phyloP scores from a whole-genome alignment of 75 land plant species.

The Pseudotsuga menziesii region DNA sequence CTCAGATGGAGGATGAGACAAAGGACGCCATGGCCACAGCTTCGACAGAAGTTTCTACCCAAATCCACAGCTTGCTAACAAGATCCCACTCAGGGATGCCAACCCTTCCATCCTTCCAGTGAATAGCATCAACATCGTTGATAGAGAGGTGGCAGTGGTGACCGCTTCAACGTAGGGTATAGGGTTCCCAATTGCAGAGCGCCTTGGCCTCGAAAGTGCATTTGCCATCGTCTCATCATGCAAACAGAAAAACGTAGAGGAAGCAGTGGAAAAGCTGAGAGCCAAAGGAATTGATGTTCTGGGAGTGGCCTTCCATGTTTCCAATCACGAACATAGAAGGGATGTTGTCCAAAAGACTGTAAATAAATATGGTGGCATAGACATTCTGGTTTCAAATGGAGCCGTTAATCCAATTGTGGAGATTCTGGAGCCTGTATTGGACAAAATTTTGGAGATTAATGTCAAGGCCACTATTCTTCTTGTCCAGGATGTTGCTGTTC shows the following conservation, averaged over 20 bases:
- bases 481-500: no score
- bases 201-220: slow-evolving; percentile 91
- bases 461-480: slow-evolving; percentile 71
- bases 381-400: slow-evolving; percentile 89
- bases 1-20: no score
- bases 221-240: slow-evolving; percentile 90
- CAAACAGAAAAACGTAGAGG: slow-evolving; percentile 72
- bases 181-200: slow-evolving; percentile 79
- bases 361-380: slow-evolving; percentile 78
- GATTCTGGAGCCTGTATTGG: slow-evolving; percentile 65
- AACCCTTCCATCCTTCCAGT: no score
- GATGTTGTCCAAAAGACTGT: slow-evolving; percentile 57
- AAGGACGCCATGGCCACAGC: no score
- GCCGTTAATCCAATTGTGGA: slow-evolving; percentile 78
- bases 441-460: slow-evolving; percentile 94
- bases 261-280: slow-evolving; percentile 69
- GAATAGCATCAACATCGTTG: slow-evolving; percentile 51
- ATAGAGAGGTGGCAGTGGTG: slow-evolving; percentile 87
- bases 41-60: no score
- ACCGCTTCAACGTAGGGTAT: slow-evolving; percentile 98
- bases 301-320: slow-evolving; percentile 90
- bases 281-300: slow-evolving; percentile 63
- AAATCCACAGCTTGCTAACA: no score
- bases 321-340: slow-evolving; percentile 67
- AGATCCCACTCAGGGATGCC: no score